Evolutionary conservation across 352 stramenopile genomes (phyloP), one percentile per base, ranked within the genome.

Genomic region (Pythium dissimile): DNA sequence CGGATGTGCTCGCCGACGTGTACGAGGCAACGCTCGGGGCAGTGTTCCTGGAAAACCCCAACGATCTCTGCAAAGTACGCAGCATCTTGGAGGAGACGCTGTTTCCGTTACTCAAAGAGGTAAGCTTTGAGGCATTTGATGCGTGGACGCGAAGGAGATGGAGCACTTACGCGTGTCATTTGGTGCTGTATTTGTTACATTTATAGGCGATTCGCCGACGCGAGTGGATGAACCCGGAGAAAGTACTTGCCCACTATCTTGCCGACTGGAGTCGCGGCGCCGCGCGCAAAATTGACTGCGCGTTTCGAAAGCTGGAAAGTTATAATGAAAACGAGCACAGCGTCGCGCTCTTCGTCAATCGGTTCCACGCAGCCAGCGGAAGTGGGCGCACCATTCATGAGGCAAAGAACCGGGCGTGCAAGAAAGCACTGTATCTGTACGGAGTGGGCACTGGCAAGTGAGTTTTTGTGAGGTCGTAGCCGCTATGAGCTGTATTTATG

Each of bases 161-260:
- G n/a, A n/a, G n/a, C n/a, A 18, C 37, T 44, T 8, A 44, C 39
- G 48, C 34, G 27, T 8, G 20, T 54, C n/a, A 5, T 46, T 49
- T 10, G 20, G 39, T n/a, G 9, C 45, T 41, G 20, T 57, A 24
- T 24, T 45, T 1, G 0, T 30, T 47, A 12, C 32, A 45, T 20
- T 20, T 0, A 21, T 31, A 82, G 58, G 80, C 79, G 13, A 92
- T 95, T 48, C 73, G 63, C 12, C 71, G 80, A 13, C 83, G 85
- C n/a, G 74, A 93, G 58, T 93, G 83, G 83, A 89, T 94, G 77
- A 88, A 84, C 27, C 74, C 83, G 6, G 77, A 75, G 28, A 89
- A 92, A 51, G 69, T 86, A 20, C 77, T 95, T 2, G 49, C 48
- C 5, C 74, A 91, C 32, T 84, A 92, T 53, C 49, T 93, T 5